Evolutionary conservation across 2,329 filamentous ascomycete species (phyloP).

Genomic region (Pseudogymnoascus sp.): DNA sequence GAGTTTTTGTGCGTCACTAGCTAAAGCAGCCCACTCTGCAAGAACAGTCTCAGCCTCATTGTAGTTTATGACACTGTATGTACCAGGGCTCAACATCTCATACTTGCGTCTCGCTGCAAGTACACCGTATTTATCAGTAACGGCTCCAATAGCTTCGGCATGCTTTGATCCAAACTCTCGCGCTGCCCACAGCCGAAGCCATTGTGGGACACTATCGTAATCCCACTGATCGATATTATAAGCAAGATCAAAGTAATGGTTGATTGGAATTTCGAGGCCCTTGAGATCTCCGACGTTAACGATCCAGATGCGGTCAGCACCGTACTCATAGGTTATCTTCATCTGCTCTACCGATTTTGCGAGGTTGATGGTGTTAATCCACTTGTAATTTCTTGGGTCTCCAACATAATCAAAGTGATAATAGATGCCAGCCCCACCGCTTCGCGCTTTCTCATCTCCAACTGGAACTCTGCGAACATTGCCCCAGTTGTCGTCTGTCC

Average conservation of each 20-base stretch:
- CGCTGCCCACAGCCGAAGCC: conserved; percentile 49
- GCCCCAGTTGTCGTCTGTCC: conserved; percentile 63
- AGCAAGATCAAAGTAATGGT: conserved; percentile 60
- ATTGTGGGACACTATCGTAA: conserved; percentile 47
- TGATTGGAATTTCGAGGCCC: conserved; percentile 55
- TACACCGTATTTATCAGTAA: conserved; percentile 50
- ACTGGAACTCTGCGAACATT: conserved; percentile 56
- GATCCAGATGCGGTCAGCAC: conserved; percentile 51
- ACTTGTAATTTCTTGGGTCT: conserved; percentile 42
- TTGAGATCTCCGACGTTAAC: conserved; percentile 60
- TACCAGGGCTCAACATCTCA: conserved; percentile 51
- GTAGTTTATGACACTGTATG: conserved; percentile 57
- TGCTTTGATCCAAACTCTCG: conserved; percentile 49
- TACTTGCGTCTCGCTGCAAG: conserved; percentile 54
- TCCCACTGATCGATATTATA: conserved; percentile 55
- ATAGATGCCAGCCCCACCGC: conserved; percentile 58
- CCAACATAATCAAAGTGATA: conserved; percentile 50
- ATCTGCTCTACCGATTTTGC: conserved; percentile 61
- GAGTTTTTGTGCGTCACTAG: conserved; percentile 46
- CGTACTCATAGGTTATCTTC: conserved; percentile 50
- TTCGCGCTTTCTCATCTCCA: conserved; percentile 47
- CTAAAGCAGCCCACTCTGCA: conserved; percentile 47
- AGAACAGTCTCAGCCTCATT: conserved; percentile 54
- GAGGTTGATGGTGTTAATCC: conserved; percentile 60
- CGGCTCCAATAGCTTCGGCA: conserved; percentile 40